Evolutionary conservation across 208 protist genomes (phyloP).

Genomic region (Leishmania amazonensis): DNA sequence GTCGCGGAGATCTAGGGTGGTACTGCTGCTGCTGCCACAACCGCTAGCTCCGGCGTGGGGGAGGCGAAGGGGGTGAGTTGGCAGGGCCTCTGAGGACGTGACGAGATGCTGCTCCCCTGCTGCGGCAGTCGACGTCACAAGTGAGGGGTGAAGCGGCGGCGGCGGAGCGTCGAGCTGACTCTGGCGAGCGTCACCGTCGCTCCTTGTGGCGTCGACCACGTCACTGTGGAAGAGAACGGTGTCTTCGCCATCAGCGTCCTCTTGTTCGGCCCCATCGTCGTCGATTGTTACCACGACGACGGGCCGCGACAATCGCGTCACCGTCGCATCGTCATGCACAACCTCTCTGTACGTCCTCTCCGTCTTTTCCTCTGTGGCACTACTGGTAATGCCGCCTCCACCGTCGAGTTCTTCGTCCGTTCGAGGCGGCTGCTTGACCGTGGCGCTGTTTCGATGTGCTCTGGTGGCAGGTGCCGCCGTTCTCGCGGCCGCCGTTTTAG

Average conservation of each 20-base stretch:
- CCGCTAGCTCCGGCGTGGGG: too few species aligned
- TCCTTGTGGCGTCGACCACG: background rate
- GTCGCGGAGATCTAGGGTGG: slow-evolving; percentile 3
- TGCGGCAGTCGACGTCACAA: background rate
- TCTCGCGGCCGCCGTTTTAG: background rate
- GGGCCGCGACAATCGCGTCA: background rate
- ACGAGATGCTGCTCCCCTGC: background rate
- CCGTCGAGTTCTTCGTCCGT: background rate
- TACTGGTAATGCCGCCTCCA: background rate
- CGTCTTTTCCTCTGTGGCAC: background rate
- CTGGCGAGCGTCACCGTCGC: background rate
- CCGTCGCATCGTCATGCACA: background rate
- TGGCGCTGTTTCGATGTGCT: background rate
- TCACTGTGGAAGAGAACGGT: slow-evolving; percentile 1
- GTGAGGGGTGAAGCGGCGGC: background rate
- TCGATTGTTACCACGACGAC: background rate
- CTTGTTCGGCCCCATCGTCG: background rate
- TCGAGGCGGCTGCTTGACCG: background rate
- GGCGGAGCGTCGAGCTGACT: background rate
- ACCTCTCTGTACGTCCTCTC: background rate
- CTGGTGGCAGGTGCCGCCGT: background rate
- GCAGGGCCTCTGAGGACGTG: background rate
- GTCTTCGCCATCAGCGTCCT: background rate
- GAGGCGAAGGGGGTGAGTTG: background rate
- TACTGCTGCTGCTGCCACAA: background rate